Conservation (phyloP, 805 yeast genomes). For the Teunomyces aglyptinius region DNA sequence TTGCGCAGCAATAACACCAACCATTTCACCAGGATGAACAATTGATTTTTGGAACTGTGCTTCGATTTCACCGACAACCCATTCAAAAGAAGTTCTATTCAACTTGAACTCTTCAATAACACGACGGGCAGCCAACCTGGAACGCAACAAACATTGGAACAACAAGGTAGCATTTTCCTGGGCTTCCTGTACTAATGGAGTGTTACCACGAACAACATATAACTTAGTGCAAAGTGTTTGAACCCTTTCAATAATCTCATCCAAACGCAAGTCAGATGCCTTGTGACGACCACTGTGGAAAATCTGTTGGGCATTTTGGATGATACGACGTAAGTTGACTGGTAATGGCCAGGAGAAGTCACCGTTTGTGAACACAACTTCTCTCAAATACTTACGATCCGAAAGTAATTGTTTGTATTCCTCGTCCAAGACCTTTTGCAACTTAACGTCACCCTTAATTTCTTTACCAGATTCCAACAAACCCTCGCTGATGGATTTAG, state of each 20-base stretch:
- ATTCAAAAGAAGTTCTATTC: constrained; percentile 82
- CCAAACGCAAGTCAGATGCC: constrained; percentile 85
- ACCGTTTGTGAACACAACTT: constrained; percentile 83
- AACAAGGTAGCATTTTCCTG: constrained; percentile 88
- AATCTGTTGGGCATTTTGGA: constrained; percentile 96
- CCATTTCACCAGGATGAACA: constrained; percentile 98
- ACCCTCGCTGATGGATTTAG: constrained; percentile 62
- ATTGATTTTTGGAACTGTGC: constrained; percentile 87
- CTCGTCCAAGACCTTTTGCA: constrained; percentile 76
- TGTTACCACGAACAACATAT: constrained; percentile 78
- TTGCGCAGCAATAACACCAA: constrained; percentile 96
- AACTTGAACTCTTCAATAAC: constrained; percentile 87
- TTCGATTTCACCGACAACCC: constrained; percentile 95
- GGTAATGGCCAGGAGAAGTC: constrained; percentile 98
- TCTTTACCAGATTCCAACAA: constrained; percentile 86
- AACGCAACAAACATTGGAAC: constrained; percentile 89
- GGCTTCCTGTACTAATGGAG: constrained; percentile 73
- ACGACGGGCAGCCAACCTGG: constrained; percentile 87
- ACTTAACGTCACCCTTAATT: constrained; percentile 81
- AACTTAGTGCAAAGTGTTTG: constrained; percentile 63
- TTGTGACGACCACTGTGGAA: constrained; percentile 89
- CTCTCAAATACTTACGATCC: constrained; percentile 81
- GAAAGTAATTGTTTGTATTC: constrained; percentile 75
- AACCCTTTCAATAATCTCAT: constrained; percentile 75
- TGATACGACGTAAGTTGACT: constrained; percentile 91